Percentiles rank a stretch among this genome's conserved stretches.
Conservation (phyloP, 129 eudicot genomes). For the Helianthus tuberosus region DNA sequence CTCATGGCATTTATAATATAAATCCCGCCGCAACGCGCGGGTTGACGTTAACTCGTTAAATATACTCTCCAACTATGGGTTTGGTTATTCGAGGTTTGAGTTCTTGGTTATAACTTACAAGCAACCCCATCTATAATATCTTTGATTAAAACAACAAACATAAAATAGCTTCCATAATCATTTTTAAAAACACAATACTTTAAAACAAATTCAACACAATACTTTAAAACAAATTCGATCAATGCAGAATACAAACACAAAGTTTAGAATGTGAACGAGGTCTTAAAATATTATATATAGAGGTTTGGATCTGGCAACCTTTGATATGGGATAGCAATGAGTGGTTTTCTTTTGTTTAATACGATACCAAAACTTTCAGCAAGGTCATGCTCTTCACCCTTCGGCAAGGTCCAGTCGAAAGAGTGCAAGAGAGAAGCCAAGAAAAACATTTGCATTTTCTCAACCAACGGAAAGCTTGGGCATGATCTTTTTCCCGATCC, state of each 20-base stretch:
- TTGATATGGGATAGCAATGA: background rate
- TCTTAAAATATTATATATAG: background rate
- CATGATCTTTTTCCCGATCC: background rate
- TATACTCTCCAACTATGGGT: no score
- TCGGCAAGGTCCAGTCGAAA: slow-evolving; percentile 4
- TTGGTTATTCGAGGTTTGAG: no score
- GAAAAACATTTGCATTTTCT: slow-evolving; percentile 3
- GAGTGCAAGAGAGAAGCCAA: slow-evolving; percentile 9
- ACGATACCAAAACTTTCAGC: background rate
- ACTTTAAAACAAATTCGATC: no score
- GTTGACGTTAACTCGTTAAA: no score
- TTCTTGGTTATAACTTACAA: no score
- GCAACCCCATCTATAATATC: no score
- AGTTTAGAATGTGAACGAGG: background rate
- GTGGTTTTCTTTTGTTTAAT: background rate
- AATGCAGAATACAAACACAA: background rate
- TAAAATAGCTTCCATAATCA: no score
- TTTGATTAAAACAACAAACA: no score
- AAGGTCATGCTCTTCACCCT: slow-evolving; percentile 3
- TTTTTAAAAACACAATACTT: no score
- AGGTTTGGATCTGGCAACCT: background rate
- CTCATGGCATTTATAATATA: no score
- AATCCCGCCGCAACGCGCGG: no score
- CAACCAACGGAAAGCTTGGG: background rate
- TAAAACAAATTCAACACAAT: no score